Evolutionary conservation across 83 land plant genomes (phyloP).

Genomic region (Picea engelmannii): DNA sequence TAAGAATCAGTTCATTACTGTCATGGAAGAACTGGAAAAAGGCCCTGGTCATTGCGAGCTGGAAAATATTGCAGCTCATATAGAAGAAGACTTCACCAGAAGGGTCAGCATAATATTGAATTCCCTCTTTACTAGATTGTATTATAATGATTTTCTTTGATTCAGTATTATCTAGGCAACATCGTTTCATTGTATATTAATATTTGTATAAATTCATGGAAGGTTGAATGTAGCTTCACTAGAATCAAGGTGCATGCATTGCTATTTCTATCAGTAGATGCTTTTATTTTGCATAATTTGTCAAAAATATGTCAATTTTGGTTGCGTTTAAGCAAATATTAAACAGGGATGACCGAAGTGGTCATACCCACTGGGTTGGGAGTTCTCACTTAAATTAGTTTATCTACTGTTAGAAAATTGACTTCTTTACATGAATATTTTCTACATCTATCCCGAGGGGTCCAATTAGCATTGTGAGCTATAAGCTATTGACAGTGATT

Average conservation of each 20-base stretch:
- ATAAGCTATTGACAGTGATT: background rate
- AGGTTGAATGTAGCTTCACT: background rate
- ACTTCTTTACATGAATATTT: background rate
- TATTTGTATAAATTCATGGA: background rate
- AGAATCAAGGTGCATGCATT: background rate
- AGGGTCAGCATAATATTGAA: slow-evolving; percentile 9
- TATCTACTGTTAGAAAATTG: background rate
- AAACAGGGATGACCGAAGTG: too few relatives aligned
- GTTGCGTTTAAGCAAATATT: background rate
- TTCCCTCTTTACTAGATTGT: background rate
- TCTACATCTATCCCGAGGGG: background rate
- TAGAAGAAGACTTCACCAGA: background rate
- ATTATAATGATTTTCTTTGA: background rate
- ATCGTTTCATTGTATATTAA: background rate
- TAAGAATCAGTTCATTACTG: background rate
- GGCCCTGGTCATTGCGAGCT: background rate
- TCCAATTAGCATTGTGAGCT: background rate
- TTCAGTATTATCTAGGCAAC: background rate
- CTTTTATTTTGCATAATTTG: background rate
- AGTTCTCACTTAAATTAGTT: background rate
- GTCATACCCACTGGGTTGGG: too few relatives aligned
- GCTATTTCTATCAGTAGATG: background rate
- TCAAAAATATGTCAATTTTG: background rate
- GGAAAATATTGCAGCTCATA: background rate
- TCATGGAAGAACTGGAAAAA: background rate